These are phyloP conservation scores for Akanthomyces dipterigenus DNA, from an alignment of 2,329 filamentous ascomycete genomes.

Conservation along the genomic window DNA sequence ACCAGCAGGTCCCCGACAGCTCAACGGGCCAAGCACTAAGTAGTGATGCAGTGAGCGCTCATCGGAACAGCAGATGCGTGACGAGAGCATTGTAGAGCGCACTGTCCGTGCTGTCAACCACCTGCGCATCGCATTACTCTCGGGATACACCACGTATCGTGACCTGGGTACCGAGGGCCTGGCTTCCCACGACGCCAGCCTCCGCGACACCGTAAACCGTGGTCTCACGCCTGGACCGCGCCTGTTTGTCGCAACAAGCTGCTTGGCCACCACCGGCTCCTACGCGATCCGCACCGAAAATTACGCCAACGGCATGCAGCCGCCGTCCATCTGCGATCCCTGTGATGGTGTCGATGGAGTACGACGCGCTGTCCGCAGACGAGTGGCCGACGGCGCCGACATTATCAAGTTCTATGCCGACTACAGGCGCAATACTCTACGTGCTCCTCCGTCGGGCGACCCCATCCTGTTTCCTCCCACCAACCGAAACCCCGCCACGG, in stretches of 20 bases:
- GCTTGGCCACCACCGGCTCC: slow-evolving; percentile 41
- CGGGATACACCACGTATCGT: slow-evolving; percentile 53
- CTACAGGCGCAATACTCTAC: slow-evolving; percentile 37
- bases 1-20: slow-evolving; percentile 12
- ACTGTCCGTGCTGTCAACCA: slow-evolving; percentile 48
- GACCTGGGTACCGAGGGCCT: slow-evolving; percentile 49
- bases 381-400: slow-evolving; percentile 42
- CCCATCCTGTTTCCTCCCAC: slow-evolving; percentile 21
- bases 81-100: slow-evolving; percentile 51
- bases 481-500: slow-evolving; percentile 34
- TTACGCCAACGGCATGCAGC: slow-evolving; percentile 19
- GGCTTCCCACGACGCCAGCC: slow-evolving; percentile 40
- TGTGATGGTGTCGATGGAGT: slow-evolving; percentile 43
- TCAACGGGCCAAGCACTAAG: neutral
- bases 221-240: slow-evolving; percentile 48
- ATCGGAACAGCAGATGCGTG: slow-evolving; percentile 44
- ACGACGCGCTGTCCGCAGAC: slow-evolving; percentile 37
- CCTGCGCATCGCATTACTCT: slow-evolving; percentile 43
- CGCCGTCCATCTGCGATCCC: slow-evolving; percentile 29
- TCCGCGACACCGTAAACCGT: slow-evolving; percentile 48
- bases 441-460: slow-evolving; percentile 29
- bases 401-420: slow-evolving; percentile 47
- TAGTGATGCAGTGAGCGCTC: slow-evolving; percentile 28
- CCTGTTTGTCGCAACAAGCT: slow-evolving; percentile 48
- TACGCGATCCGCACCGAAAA: slow-evolving; percentile 46